Percentiles rank a stretch among this genome's conserved stretches.
These are phyloP conservation scores for Claviceps digitariae DNA, from an alignment of 2,329 filamentous ascomycete genomes.

Conservation along the genomic window DNA sequence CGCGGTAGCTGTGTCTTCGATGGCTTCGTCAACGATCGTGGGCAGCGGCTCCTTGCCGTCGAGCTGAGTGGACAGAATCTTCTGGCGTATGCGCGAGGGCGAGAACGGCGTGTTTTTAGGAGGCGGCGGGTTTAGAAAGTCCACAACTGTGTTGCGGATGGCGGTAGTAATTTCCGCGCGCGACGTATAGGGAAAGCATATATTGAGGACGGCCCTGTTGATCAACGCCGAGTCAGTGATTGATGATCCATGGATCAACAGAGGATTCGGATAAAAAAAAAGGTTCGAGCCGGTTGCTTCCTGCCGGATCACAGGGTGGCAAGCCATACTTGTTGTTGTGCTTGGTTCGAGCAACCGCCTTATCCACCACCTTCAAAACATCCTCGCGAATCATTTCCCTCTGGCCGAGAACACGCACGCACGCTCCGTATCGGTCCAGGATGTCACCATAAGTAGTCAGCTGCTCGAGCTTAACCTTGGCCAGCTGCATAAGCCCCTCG, in stretches of 20 bases:
- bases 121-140: slow-evolving; percentile 63
- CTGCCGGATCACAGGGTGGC: not conserved
- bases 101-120: slow-evolving; percentile 64
- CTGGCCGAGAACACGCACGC: slow-evolving; percentile 74
- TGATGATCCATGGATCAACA: not conserved
- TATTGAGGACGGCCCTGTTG: slow-evolving; percentile 55
- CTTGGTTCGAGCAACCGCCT: slow-evolving; percentile 73
- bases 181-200: slow-evolving; percentile 96
- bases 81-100: slow-evolving; percentile 73
- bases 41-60: slow-evolving; percentile 33
- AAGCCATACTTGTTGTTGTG: slow-evolving; percentile 62
- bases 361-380: slow-evolving; percentile 77
- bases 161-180: slow-evolving; percentile 89
- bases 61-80: slow-evolving; percentile 59
- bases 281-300: not conserved
- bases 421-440: slow-evolving; percentile 81
- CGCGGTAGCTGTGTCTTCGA: not conserved
- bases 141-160: slow-evolving; percentile 73
- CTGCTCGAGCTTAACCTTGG: slow-evolving; percentile 87
- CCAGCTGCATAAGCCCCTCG: slow-evolving; percentile 93
- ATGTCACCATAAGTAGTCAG: slow-evolving; percentile 86
- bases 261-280: not conserved
- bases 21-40: slow-evolving; percentile 30
- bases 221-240: slow-evolving; percentile 3
- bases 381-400: slow-evolving; percentile 73